Conservation (phyloP, 1,284 basidiomycete species). For the Chalciporus sp. region DNA sequence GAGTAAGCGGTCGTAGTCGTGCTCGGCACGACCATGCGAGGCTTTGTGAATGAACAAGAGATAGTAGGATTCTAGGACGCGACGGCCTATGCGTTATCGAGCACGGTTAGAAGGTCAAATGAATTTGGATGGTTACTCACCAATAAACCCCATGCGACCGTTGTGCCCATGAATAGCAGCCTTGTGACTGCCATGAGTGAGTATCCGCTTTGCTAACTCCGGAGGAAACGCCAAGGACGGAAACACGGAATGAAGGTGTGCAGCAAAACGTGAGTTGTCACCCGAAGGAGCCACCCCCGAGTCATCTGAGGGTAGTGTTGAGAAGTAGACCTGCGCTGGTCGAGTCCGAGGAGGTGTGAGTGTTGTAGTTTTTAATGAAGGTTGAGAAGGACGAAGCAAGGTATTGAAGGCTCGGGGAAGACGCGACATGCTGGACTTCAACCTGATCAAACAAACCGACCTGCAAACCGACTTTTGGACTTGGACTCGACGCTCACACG, state of each 20-base stretch:
- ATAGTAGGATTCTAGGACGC: slow-evolving; percentile 73
- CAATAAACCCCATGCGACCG: slow-evolving; percentile 67
- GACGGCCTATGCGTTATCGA: slow-evolving; percentile 53
- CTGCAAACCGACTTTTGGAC: no score
- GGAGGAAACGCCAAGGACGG: slow-evolving; percentile 66
- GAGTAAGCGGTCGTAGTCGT: slow-evolving; percentile 59
- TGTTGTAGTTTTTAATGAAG: slow-evolving; percentile 11
- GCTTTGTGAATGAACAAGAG: slow-evolving; percentile 69
- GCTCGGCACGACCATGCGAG: slow-evolving; percentile 45
- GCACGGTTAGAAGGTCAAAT: background rate
- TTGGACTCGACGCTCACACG: slow-evolving; percentile 12
- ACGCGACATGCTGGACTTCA: slow-evolving; percentile 20
- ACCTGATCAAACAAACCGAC: background rate
- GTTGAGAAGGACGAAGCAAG: slow-evolving; percentile 11
- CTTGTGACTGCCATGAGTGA: slow-evolving; percentile 76
- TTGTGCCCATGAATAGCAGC: slow-evolving; percentile 69
- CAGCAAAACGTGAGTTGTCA: slow-evolving; percentile 37
- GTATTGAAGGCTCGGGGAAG: slow-evolving; percentile 18
- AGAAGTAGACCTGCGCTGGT: slow-evolving; percentile 7
- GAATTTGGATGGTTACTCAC: slow-evolving; percentile 39
- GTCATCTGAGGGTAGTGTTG: slow-evolving; percentile 14
- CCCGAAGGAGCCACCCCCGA: background rate
- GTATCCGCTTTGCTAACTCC: slow-evolving; percentile 67
- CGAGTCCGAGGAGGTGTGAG: slow-evolving; percentile 17
- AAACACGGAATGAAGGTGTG: slow-evolving; percentile 65